These are phyloP conservation scores for Eucalyptus tenuipes DNA, from an alignment of 345 rosid species.

Conservation along the genomic window DNA sequence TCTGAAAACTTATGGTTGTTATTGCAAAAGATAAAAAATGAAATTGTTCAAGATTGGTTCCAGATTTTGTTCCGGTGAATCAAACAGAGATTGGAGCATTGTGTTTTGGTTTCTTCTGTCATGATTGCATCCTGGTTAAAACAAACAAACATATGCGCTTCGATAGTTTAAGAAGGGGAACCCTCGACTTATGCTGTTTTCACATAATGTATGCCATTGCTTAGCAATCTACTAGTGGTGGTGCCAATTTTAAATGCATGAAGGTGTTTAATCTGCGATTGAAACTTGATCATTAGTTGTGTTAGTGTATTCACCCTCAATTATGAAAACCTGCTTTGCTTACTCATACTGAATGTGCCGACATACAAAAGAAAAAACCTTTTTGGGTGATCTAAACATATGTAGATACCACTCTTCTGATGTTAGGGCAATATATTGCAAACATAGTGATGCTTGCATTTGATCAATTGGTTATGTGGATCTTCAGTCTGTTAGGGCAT, in stretches of 20 bases:
- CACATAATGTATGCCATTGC: neutral
- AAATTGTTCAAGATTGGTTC: neutral
- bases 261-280: neutral
- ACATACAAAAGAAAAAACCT: neutral
- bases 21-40: neutral
- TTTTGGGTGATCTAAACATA: neutral
- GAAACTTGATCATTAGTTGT: neutral
- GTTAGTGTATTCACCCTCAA: neutral
- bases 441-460: neutral
- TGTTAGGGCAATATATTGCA: neutral
- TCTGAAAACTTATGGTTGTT: neutral
- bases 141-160: neutral
- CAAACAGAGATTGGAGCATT: neutral
- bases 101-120: neutral
- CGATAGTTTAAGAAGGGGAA: too few relatives aligned
- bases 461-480: neutral
- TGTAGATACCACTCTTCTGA: neutral
- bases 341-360: neutral
- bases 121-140: neutral
- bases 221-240: neutral
- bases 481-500: neutral
- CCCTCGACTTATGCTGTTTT: neutral
- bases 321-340: neutral
- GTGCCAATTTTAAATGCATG: neutral
- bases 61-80: neutral